Evolutionary conservation across 768 basidiomycete genomes (phyloP).

Genomic region (Lepiota venenata): DNA sequence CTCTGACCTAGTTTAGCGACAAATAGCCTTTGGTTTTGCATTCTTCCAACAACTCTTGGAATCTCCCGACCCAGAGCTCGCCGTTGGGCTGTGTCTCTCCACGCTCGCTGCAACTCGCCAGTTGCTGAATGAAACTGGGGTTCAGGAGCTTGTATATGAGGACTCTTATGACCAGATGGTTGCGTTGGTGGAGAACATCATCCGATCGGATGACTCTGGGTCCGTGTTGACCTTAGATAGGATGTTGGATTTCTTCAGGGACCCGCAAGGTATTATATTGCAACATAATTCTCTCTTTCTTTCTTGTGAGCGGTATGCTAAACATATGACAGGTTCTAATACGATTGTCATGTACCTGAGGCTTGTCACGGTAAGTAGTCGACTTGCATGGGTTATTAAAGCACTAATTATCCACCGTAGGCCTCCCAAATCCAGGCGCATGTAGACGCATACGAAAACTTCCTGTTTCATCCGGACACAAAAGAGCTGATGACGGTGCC

Average conservation of each 20-base stretch:
- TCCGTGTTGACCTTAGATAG: not conserved
- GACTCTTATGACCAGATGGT: constrained; percentile 72
- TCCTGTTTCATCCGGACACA: constrained; percentile 76
- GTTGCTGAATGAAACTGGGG: constrained; percentile 54
- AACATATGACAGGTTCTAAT: constrained; percentile 2
- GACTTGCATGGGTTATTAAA: not conserved
- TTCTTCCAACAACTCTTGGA: constrained; percentile 71
- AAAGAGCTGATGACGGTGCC: constrained; percentile 51
- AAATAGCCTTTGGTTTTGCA: constrained; percentile 74
- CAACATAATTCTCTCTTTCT: not conserved
- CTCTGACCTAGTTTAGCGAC: constrained; percentile 9
- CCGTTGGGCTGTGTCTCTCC: constrained; percentile 48
- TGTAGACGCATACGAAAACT: constrained; percentile 58
- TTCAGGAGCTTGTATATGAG: constrained; percentile 66
- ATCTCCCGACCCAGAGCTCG: constrained; percentile 38
- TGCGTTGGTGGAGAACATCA: constrained; percentile 43
- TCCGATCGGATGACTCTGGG: not conserved
- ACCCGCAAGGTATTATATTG: not conserved
- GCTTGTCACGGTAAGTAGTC: constrained; percentile 54
- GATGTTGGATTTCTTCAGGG: constrained; percentile 12
- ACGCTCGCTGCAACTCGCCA: constrained; percentile 46
- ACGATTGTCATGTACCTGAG: constrained; percentile 56
- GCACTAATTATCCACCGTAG: constrained; percentile 14
- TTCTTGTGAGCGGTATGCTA: not conserved
- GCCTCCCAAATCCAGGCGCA: constrained; percentile 77